phyloP scores from a whole-genome alignment of 495 filamentous ascomycete genomes.

The Rhypophila decipiens region DNA sequence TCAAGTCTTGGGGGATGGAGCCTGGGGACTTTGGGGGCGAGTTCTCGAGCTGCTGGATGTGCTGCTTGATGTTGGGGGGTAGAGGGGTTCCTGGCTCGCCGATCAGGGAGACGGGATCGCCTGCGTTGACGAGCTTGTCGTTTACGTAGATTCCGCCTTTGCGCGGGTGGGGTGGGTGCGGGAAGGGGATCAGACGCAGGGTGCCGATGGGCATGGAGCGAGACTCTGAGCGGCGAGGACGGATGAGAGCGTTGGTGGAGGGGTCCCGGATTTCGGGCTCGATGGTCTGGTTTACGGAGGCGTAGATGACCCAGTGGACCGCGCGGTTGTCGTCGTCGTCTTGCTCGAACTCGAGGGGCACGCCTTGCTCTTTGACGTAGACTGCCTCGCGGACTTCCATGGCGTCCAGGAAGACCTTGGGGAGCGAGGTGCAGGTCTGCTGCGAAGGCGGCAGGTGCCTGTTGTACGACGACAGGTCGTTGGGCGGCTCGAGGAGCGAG shows the following conservation, averaged over 20 bases:
- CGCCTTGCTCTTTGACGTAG: constrained; percentile 69
- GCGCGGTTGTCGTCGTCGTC: constrained; percentile 72
- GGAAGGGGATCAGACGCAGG: constrained; percentile 72
- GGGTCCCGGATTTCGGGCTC: constrained; percentile 28
- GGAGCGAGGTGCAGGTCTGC: constrained; percentile 32
- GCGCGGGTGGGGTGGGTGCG: constrained; percentile 54
- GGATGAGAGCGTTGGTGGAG: constrained; percentile 11
- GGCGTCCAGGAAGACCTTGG: constrained; percentile 63
- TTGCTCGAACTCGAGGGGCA: constrained; percentile 61
- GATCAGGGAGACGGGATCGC: too few relatives aligned
- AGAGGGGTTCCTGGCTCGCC: too few relatives aligned
- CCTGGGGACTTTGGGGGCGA: neutral
- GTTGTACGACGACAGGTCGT: constrained; percentile 6
- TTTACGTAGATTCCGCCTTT: constrained; percentile 35
- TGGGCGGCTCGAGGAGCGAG: constrained; percentile 39
- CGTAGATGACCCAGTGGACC: constrained; percentile 79
- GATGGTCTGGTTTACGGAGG: constrained; percentile 37
- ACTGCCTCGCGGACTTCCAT: constrained; percentile 71
- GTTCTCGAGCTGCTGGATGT: neutral
- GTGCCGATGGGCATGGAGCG: constrained; percentile 55
- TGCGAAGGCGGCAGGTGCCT: constrained; percentile 5
- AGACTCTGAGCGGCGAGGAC: constrained; percentile 27
- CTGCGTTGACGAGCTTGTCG: constrained; percentile 20
- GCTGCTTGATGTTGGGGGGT: neutral
- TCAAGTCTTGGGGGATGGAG: neutral